Evolutionary conservation across 306 rosid species (phyloP).

Genomic region (Sphenostylis stenocarpa): DNA sequence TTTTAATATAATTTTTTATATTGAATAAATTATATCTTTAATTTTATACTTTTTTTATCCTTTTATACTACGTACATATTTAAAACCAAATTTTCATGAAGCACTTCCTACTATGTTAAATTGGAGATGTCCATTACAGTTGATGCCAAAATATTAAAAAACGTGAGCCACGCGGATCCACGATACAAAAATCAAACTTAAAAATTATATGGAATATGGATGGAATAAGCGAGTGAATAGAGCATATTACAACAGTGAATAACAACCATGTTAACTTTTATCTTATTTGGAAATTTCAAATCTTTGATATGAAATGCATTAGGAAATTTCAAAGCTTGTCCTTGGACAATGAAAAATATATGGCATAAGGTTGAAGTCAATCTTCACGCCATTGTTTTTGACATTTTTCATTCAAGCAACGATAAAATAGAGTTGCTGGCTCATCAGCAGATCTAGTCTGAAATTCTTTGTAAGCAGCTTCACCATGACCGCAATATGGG

Average conservation of each 20-base stretch:
- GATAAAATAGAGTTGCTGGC: conserved; percentile 60
- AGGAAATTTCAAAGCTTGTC: neutral
- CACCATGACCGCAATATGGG: conserved; percentile 48
- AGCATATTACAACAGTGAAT: too few species aligned
- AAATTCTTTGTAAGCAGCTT: conserved; percentile 24
- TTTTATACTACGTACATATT: too few species aligned
- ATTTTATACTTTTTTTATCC: too few species aligned
- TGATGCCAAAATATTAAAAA: too few species aligned
- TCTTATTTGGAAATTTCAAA: neutral
- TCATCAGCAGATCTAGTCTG: conserved; percentile 79
- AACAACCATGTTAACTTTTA: neutral
- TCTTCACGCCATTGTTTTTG: conserved; percentile 52
- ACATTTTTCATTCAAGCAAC: conserved; percentile 55
- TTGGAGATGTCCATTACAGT: too few species aligned
- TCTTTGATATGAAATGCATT: neutral
- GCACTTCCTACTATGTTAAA: neutral
- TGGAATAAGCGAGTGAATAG: too few species aligned
- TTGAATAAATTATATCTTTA: too few species aligned
- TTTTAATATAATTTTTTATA: too few species aligned
- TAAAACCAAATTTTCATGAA: neutral
- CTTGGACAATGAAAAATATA: neutral
- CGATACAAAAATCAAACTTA: too few species aligned
- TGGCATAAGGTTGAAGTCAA: neutral
- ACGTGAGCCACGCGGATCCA: too few species aligned
- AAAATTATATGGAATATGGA: too few species aligned